Conservation (phyloP, 2,329 filamentous ascomycete genomes). For the Pseudogymnoascus sp. region DNA sequence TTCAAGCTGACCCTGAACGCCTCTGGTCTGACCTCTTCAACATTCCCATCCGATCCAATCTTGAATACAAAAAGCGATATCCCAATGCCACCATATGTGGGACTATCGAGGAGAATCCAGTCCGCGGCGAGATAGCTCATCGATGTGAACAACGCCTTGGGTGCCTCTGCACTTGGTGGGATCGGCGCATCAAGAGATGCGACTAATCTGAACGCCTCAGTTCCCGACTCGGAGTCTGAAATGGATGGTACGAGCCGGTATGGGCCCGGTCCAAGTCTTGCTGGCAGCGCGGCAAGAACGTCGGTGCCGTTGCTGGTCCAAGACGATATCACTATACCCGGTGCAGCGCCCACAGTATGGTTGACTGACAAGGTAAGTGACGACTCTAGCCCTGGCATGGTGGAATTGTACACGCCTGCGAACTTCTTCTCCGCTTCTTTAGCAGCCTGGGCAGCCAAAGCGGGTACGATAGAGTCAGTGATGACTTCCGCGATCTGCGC, state of each 20-base stretch:
- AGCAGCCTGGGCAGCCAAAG: constrained; percentile 21
- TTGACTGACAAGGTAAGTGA: constrained; percentile 24
- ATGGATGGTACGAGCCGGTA: neutral
- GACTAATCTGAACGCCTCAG: neutral
- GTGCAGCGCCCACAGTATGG: constrained; percentile 19
- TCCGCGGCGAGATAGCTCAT: neutral
- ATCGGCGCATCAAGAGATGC: neutral
- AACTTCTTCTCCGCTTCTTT: constrained; percentile 12
- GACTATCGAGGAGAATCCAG: neutral
- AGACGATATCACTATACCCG: constrained; percentile 28
- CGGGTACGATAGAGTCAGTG: constrained; percentile 22
- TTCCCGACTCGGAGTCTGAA: neutral
- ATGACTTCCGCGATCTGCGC: constrained; percentile 20
- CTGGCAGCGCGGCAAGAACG: constrained; percentile 20
- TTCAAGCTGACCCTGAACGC: neutral
- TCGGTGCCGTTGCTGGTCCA: constrained; percentile 33
- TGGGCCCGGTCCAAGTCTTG: neutral
- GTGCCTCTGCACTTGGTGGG: neutral
- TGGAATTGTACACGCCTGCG: constrained; percentile 23
- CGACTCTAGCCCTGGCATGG: constrained; percentile 23
- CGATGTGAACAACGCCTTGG: neutral
- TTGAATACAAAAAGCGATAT: constrained; percentile 2
- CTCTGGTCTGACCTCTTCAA: constrained; percentile 2
- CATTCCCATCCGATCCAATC: neutral
- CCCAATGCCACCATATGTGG: constrained; percentile 5